Percentiles rank a stretch among this genome's conserved stretches.
These are phyloP conservation scores for Pterocarpus macrocarpus DNA, from an alignment of 306 rosid genomes.

Conservation along the genomic window DNA sequence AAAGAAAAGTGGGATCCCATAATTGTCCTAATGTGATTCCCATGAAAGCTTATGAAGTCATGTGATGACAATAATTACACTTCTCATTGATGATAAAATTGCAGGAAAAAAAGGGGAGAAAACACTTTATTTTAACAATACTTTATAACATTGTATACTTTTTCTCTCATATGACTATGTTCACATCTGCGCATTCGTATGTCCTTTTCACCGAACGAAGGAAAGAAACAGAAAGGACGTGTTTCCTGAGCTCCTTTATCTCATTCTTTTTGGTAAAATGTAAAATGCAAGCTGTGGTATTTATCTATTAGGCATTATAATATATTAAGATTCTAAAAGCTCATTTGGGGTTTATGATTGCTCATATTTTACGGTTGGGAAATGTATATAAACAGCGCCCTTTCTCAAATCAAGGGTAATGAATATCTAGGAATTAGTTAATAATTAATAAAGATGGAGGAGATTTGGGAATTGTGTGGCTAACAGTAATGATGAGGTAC, in stretches of 20 bases:
- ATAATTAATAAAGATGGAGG: slow-evolving; percentile 37
- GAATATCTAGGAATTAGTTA: slow-evolving; percentile 47
- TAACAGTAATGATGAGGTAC: slow-evolving; percentile 61
- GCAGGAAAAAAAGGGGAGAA: slow-evolving; percentile 44
- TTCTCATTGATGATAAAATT: slow-evolving; percentile 63
- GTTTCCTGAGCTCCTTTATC: slow-evolving; percentile 46
- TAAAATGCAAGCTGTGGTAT: slow-evolving; percentile 30
- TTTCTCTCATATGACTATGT: slow-evolving; percentile 53
- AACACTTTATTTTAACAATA: slow-evolving; percentile 53
- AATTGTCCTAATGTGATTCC: slow-evolving; percentile 79
- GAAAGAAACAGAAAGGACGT: slow-evolving; percentile 59
- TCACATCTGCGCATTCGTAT: slow-evolving; percentile 77
- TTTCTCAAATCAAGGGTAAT: slow-evolving; percentile 44
- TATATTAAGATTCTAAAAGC: slow-evolving; percentile 19
- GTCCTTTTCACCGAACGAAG: slow-evolving; percentile 76
- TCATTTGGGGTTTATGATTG: slow-evolving; percentile 37
- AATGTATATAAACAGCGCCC: neutral
- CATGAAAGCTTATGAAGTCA: slow-evolving; percentile 83
- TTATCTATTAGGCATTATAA: slow-evolving; percentile 26
- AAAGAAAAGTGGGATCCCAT: slow-evolving; percentile 69
- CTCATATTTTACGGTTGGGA: slow-evolving; percentile 29
- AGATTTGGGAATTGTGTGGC: slow-evolving; percentile 57
- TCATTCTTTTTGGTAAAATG: slow-evolving; percentile 40
- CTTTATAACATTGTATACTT: slow-evolving; percentile 55
- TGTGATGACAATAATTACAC: slow-evolving; percentile 93